Evolutionary conservation across 2,329 filamentous ascomycete genomes (phyloP), one percentile per base, ranked within the genome.

Genomic region (Neophaeococcomyces mojaviensis): DNA sequence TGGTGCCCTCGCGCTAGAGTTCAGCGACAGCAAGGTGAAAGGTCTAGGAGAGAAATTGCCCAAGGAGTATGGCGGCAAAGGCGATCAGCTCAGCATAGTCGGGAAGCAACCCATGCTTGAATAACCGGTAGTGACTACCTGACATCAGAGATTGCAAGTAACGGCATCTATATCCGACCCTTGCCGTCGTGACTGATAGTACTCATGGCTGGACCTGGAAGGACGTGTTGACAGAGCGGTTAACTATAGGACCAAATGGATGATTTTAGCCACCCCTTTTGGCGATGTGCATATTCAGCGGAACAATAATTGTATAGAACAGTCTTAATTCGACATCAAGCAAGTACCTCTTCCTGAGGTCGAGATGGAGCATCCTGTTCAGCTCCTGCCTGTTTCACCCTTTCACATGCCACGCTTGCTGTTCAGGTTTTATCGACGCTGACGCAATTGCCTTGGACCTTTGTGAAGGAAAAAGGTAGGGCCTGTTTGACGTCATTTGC

Each of bases 31-130:
- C 47, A 53, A 51, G 38, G 49, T 55, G 31, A 48, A 50, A 34
- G 51, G 46, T 7, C 32, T 57, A 10, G 81, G 78, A 10, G 69
- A 76, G 39, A 73, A 77, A 37, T 68, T 96, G 39, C 88, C 88
- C 2, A 74, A 76, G 54, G 79, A 76, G 50, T 96, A 96, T 61
- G 90, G 89, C 47, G 90, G 89, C 20, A 81, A 81, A 56, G 83
- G 78, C 30, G 70, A 80, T 24, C 76, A 81, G 40, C 44, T 57
- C 15, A 45, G 24, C 16, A 33, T 13, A 22, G 19, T 35, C 9
- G 55, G 55, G 4, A 55, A 46, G 45, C 46, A 55, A 39, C 35
- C 24, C 8, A 15, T 16, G 24, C 18, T 46, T 22, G 34, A 39
- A 16, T 46, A 24, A 37, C 18, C 4, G 24, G 10, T 10, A 28